Evolutionary conservation across 2,329 filamentous ascomycete species (phyloP).

Genomic region (Botrytis pseudocinerea): DNA sequence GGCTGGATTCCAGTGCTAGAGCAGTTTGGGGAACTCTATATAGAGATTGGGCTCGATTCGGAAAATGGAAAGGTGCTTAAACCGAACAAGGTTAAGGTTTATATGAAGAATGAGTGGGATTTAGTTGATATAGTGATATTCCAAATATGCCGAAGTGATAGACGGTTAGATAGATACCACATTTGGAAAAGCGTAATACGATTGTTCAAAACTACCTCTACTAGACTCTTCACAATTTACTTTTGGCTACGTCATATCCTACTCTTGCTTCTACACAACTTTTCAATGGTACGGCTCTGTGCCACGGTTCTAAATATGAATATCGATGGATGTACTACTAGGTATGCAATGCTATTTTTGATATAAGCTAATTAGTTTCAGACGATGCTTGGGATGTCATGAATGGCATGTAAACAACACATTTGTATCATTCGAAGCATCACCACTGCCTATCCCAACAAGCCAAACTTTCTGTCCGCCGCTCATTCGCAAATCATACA

Average conservation of each 20-base stretch:
- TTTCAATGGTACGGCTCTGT: background rate
- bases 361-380: background rate
- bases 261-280: background rate
- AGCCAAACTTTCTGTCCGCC: no score
- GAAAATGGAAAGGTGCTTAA: constrained; percentile 19
- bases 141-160: background rate
- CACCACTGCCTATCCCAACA: background rate
- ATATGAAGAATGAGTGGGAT: background rate
- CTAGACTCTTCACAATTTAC: background rate
- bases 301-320: background rate
- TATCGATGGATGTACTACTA: background rate
- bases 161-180: background rate
- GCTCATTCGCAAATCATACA: background rate
- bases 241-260: background rate
- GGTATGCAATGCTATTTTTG: background rate
- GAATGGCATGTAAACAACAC: no score
- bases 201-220: background rate
- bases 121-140: background rate
- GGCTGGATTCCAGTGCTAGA: constrained; percentile 58
- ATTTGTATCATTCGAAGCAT: background rate
- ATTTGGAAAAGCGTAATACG: background rate
- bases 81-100: background rate
- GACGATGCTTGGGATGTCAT: no score
- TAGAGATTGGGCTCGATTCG: constrained; percentile 49
- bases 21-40: constrained; percentile 60